phyloP scores from a whole-genome alignment of 768 basidiomycete species.

The Pisolithus microcarpus region DNA sequence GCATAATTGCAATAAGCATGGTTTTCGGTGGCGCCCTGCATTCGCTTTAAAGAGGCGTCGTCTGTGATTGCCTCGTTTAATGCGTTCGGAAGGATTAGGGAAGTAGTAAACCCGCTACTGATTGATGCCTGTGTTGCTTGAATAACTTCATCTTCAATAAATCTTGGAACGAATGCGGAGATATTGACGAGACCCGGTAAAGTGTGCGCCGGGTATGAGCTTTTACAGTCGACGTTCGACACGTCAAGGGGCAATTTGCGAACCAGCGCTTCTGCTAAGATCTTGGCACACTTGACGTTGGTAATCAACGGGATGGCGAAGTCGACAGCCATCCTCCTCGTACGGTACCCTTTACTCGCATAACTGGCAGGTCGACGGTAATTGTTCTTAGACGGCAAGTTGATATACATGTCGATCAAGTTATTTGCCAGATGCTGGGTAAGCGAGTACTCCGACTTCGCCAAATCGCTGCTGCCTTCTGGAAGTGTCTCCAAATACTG shows the following conservation, averaged over 20 bases:
- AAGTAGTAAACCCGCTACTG: slow-evolving; percentile 84
- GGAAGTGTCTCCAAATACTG: slow-evolving; percentile 87
- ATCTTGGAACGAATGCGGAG: slow-evolving; percentile 73
- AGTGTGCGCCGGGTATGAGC: slow-evolving; percentile 80
- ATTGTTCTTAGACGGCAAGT: slow-evolving; percentile 95
- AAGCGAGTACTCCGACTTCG: slow-evolving; percentile 96
- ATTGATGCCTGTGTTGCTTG: slow-evolving; percentile 75
- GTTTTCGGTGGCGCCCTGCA: slow-evolving; percentile 54
- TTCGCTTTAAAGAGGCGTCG: slow-evolving; percentile 56
- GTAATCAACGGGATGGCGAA: slow-evolving; percentile 96
- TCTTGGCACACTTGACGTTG: slow-evolving; percentile 97
- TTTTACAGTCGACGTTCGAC: slow-evolving; percentile 87
- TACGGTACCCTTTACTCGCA: slow-evolving; percentile 92
- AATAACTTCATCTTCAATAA: slow-evolving; percentile 53
- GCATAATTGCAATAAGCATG: slow-evolving; percentile 84
- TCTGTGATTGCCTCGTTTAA: slow-evolving; percentile 58
- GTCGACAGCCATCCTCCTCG: slow-evolving; percentile 98
- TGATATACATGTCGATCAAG: slow-evolving; percentile 99
- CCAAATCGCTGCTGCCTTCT: slow-evolving; percentile 63
- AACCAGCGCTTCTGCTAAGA: slow-evolving; percentile 88
- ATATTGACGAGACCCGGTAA: slow-evolving; percentile 93
- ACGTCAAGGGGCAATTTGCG: slow-evolving; percentile 88
- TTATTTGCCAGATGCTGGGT: slow-evolving; percentile 96
- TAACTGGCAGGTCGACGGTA: slow-evolving; percentile 97
- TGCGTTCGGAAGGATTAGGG: slow-evolving; percentile 72